phyloP scores from a whole-genome alignment of 495 filamentous ascomycete genomes.

The Endocarpon pusillum region DNA sequence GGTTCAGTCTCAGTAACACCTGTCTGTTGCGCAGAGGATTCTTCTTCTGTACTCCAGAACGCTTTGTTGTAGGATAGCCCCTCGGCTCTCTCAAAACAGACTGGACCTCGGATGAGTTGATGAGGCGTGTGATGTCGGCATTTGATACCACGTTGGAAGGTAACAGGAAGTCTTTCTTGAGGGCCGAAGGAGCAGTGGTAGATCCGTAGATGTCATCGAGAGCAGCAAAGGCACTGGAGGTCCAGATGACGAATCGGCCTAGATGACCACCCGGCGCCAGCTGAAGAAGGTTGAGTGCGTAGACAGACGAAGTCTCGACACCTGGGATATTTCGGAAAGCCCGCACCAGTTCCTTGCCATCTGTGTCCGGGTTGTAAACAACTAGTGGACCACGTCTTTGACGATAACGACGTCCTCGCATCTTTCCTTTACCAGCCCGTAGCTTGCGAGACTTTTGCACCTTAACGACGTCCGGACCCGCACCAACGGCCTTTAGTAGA shows the following conservation, averaged over 20 bases:
- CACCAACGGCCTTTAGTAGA: conserved; percentile 79
- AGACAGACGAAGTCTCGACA: conserved; percentile 92
- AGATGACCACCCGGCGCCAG: conserved; percentile 97
- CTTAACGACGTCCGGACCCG: conserved; percentile 78
- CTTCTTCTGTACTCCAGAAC: conserved; percentile 89
- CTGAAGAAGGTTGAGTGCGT: conserved; percentile 93
- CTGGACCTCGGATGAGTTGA: conserved; percentile 98
- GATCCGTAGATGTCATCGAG: conserved; percentile 92
- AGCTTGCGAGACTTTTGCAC: conserved; percentile 86
- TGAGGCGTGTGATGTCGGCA: conserved; percentile 84
- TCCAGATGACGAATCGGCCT: conserved; percentile 98
- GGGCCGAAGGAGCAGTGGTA: conserved; percentile 61
- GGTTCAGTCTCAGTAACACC: conserved; percentile 90
- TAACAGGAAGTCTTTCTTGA: conserved; percentile 97
- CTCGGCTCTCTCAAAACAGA: conserved; percentile 74
- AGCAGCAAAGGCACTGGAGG: conserved; percentile 86
- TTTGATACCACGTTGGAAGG: conserved; percentile 76
- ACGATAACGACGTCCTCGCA: conserved; percentile 82
- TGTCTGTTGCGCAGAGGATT: conserved; percentile 98
- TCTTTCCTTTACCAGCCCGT: conserved; percentile 94
- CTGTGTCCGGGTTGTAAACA: conserved; percentile 84
- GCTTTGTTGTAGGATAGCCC: conserved; percentile 83
- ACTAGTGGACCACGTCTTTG: conserved; percentile 94
- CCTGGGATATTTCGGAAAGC: conserved; percentile 97
- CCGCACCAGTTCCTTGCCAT: conserved; percentile 76